Conservation (phyloP, 2,329 filamentous ascomycete species). For the Xylariaceae sp. region DNA sequence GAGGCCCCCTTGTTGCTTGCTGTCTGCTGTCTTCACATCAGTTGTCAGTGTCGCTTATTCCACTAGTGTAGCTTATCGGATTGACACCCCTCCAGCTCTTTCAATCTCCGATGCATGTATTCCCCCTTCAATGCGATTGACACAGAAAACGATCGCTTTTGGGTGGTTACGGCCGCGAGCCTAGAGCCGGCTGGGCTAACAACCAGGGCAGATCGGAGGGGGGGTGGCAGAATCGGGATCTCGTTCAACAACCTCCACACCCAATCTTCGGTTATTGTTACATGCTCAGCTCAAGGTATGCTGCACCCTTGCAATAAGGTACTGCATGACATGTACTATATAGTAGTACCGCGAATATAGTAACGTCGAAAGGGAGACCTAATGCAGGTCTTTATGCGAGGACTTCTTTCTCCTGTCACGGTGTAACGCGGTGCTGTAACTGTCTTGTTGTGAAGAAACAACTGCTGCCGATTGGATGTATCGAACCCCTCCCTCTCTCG, state of each 20-base stretch:
- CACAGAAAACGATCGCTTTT: constrained; percentile 19
- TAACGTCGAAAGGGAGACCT: constrained; percentile 22
- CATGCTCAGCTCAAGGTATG: constrained; percentile 28
- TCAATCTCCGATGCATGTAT: constrained; percentile 29
- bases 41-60: constrained; percentile 13
- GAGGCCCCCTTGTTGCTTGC: constrained; percentile 2
- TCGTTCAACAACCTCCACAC: constrained; percentile 19
- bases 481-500: constrained; percentile 4
- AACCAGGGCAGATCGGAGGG: constrained; percentile 18
- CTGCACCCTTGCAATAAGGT: constrained; percentile 17
- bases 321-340: constrained; percentile 23
- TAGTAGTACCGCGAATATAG: constrained; percentile 13
- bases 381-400: constrained; percentile 30
- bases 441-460: too few relatives aligned
- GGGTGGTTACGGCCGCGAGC: constrained; percentile 21
- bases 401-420: constrained; percentile 20
- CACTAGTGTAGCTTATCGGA: constrained; percentile 20
- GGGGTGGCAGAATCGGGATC: constrained; percentile 24
- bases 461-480: constrained; percentile 36
- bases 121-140: constrained; percentile 21
- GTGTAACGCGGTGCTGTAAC: constrained; percentile 25
- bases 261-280: constrained; percentile 23
- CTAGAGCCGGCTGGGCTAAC: constrained; percentile 14
- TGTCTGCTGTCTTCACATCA: not conserved
- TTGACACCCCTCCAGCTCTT: constrained; percentile 15